Evolutionary conservation across 257 asterid genomes (phyloP), one percentile per base, ranked within the genome.

Genomic region (Solanum tarijense): DNA sequence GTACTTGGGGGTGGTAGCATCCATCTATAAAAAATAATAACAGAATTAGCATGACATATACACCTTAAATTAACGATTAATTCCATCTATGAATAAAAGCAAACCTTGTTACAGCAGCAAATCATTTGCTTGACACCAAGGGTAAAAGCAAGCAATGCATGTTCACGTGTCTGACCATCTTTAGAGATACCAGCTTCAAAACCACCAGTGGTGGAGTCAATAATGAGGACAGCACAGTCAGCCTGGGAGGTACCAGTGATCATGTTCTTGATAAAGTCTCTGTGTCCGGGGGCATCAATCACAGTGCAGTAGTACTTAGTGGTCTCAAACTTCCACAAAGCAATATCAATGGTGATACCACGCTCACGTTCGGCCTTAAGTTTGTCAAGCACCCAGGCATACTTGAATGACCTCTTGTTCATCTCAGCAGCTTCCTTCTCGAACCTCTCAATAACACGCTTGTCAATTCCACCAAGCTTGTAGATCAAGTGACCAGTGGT

Each of bases 321-420:
- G 71, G 98, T 95, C 93, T 95, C 98, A 23, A 95, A 95, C 91
- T 95, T 95, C 98, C 98, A 95, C 93, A 94, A 78, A 87, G 98
- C 98, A 87, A 95, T 95, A 90, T 95, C 98, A 60, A 95, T 95
- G 81, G 98, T 95, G 68, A 95, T 95, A 91, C 98, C 98, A 92
- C 95, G 98, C 79, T 95, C 98, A 38, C 96, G 98, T 91, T 95
- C 98, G 16, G 98, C 98, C 94, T 95, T 95, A 55, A 95, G 98
- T 89, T 95, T 95, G 94, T 95, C 98, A 20, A 95, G 93, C 89
- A 95, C 98, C 98, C 98, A 95, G 3, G 98, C 98, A 43, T 95
- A 95, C 93, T 95, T 95, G 96, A 95, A 95, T 16, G 96, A 95
- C 91, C 98, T 93, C 92, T 94, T 94, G 94, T 94, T 94, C 96